Evolutionary conservation across 2,329 filamentous ascomycete genomes (phyloP).

Genomic region (Mycogone perniciosa): DNA sequence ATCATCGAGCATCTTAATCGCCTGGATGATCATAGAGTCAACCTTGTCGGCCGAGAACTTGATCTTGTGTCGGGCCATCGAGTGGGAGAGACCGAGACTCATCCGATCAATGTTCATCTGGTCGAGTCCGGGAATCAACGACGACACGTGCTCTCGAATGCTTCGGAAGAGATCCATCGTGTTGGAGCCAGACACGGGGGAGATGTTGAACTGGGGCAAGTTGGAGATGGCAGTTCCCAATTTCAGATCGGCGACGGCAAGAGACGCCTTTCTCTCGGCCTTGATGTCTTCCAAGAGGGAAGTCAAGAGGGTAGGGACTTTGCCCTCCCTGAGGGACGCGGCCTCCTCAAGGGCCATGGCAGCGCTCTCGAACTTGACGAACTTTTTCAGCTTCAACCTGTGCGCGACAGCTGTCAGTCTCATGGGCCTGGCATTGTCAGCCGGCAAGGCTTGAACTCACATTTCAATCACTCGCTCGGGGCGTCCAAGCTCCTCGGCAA

Average conservation of each 20-base stretch:
- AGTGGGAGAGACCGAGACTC: conserved; percentile 93
- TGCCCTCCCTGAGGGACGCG: conserved; percentile 81
- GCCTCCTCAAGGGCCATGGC: conserved; percentile 86
- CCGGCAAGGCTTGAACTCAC: conserved; percentile 45
- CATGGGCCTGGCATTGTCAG: conserved; percentile 9
- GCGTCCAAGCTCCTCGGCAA: conserved; percentile 66
- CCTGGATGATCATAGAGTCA: conserved; percentile 98
- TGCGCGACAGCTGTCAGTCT: conserved; percentile 6
- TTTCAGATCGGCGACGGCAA: conserved; percentile 91
- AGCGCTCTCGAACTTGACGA: conserved; percentile 94
- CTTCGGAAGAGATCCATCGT: conserved; percentile 82
- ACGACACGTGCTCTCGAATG: conserved; percentile 83
- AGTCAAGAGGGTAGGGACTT: conserved; percentile 82
- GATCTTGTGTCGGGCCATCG: conserved; percentile 92
- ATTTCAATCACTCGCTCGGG: conserved; percentile 81
- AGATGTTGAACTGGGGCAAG: conserved; percentile 79
- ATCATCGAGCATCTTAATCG: conserved; percentile 88
- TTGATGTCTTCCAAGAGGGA: conserved; percentile 83
- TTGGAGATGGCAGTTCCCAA: conserved; percentile 88
- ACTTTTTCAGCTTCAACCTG: conserved; percentile 92
- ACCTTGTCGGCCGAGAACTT: conserved; percentile 99
- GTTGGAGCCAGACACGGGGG: conserved; percentile 59
- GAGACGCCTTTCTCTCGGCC: conserved; percentile 93
- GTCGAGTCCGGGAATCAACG: conserved; percentile 81
- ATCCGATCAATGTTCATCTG: conserved; percentile 87